Evolutionary conservation across 768 basidiomycete genomes (phyloP).

Genomic region (Russula emetica): DNA sequence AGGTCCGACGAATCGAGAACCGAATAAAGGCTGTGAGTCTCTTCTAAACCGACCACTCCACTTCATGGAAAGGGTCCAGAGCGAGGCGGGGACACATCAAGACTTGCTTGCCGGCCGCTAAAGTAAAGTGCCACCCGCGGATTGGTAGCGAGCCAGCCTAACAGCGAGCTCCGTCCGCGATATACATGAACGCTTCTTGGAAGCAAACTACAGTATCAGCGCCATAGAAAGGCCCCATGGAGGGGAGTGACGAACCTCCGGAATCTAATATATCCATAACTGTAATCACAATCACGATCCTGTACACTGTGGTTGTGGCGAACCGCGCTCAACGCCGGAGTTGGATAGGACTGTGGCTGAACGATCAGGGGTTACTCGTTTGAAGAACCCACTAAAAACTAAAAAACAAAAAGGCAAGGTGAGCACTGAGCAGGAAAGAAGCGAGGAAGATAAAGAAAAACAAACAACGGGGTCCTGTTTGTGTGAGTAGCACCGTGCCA

Average conservation of each 20-base stretch:
- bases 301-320: background rate
- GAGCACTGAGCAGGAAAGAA: background rate
- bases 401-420: background rate
- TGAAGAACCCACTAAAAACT: background rate
- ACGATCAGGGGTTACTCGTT: constrained; percentile 3
- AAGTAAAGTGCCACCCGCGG: background rate
- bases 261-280: constrained; percentile 20
- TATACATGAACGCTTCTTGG: no score
- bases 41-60: background rate
- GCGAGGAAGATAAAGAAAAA: background rate
- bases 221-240: no score
- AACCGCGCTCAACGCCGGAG: background rate
- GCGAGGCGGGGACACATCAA: background rate
- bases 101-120: background rate
- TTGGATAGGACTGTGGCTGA: constrained; percentile 5
- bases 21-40: constrained; percentile 6
- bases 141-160: background rate
- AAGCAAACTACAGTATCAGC: no score
- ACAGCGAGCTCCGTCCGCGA: background rate
- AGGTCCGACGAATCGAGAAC: constrained; percentile 2
- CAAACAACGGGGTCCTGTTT: constrained; percentile 1
- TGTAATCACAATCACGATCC: constrained; percentile 2
- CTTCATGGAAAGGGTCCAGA: background rate
- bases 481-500: background rate
- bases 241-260: background rate